Conservation (phyloP, 2,329 filamentous ascomycete genomes). For the Emmonsiellopsis sp. region DNA sequence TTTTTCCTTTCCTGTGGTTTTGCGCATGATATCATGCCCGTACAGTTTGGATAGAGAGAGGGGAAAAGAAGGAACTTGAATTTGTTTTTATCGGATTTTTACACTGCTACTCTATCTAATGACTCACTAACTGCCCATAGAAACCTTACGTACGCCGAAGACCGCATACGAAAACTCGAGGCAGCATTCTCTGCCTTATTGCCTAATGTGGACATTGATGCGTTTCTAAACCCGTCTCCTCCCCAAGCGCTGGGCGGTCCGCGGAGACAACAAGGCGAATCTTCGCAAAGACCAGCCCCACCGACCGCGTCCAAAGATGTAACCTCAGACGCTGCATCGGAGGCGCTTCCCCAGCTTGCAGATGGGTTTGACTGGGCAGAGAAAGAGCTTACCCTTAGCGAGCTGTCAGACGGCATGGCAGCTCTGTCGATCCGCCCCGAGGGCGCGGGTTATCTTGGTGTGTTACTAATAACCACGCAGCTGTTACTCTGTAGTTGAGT, state of each 20-base stretch:
- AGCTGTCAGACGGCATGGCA: conserved; percentile 32
- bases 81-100: no score
- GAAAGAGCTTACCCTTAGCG: conserved; percentile 28
- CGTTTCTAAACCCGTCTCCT: conserved; percentile 21
- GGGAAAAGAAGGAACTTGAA: no score
- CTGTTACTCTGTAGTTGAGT: not conserved
- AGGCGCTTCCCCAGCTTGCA: conserved; percentile 1
- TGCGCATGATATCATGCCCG: not conserved
- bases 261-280: not conserved
- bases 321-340: not conserved
- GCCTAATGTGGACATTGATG: conserved; percentile 24
- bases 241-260: conserved; percentile 34
- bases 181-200: conserved; percentile 15
- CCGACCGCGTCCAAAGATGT: not conserved
- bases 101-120: no score
- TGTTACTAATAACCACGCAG: conserved; percentile 2
- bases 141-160: conserved; percentile 12
- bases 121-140: not conserved
- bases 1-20: not conserved
- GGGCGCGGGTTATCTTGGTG: conserved; percentile 31
- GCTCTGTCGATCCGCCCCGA: conserved; percentile 23
- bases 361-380: conserved; percentile 27
- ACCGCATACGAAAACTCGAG: conserved; percentile 3
- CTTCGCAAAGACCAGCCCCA: not conserved
- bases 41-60: no score